Evolutionary conservation across 2,329 filamentous ascomycete genomes (phyloP).

Genomic region (Camillea tinctor): DNA sequence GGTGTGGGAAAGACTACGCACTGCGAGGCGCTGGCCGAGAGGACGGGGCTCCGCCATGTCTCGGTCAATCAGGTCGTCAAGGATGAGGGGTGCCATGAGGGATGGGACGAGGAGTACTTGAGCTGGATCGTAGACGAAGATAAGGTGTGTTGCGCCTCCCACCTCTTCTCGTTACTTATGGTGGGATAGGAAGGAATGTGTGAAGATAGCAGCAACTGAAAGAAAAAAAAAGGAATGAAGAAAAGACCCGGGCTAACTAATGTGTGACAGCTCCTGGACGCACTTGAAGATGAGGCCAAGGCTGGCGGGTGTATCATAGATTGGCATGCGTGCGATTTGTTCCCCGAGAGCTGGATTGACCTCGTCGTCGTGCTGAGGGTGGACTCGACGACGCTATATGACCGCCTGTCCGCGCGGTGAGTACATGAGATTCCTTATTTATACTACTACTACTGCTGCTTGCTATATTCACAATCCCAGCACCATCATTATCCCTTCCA

Average conservation of each 20-base stretch:
- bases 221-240: slow-evolving; percentile 16
- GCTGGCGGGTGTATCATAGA: slow-evolving; percentile 86
- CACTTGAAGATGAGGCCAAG: slow-evolving; percentile 78
- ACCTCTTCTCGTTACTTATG: not conserved
- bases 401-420: slow-evolving; percentile 73
- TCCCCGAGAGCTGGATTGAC: slow-evolving; percentile 91
- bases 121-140: slow-evolving; percentile 97
- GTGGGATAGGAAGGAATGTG: not conserved
- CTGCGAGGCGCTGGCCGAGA: slow-evolving; percentile 75
- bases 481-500: not conserved
- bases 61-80: slow-evolving; percentile 91
- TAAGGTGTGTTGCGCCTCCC: slow-evolving; percentile 57
- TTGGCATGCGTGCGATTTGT: slow-evolving; percentile 97
- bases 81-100: slow-evolving; percentile 81
- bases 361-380: slow-evolving; percentile 88
- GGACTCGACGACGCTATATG: slow-evolving; percentile 77
- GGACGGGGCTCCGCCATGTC: slow-evolving; percentile 76
- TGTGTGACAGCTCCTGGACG: slow-evolving; percentile 68
- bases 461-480: not conserved
- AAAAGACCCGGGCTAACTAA: slow-evolving; percentile 8
- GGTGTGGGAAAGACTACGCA: slow-evolving; percentile 96
- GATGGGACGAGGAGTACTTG: slow-evolving; percentile 79
- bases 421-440: slow-evolving; percentile 10
- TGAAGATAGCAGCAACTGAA: not conserved
- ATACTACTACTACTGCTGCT: not conserved